These are phyloP conservation scores for Henckelia pumila DNA, from an alignment of 257 asterid species.

Conservation along the genomic window DNA sequence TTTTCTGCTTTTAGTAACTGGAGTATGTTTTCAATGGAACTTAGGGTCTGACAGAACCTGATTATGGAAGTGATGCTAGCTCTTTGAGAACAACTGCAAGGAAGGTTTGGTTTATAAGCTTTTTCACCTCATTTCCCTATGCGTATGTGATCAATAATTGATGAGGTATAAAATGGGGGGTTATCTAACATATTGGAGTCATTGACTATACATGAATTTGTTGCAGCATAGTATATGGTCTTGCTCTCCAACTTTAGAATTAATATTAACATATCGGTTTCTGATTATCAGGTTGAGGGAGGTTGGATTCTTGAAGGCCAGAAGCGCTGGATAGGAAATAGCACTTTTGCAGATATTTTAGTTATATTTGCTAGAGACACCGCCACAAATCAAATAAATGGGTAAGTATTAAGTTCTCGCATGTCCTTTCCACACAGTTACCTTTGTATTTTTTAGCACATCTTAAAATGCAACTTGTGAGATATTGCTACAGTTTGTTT, in stretches of 20 bases:
- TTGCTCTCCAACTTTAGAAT: background rate
- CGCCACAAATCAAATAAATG: slow-evolving; percentile 76
- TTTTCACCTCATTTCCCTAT: slow-evolving; percentile 1
- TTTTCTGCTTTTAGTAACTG: slow-evolving; percentile 11
- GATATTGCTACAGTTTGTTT: background rate
- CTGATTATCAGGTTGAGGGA: slow-evolving; percentile 74
- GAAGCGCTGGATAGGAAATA: slow-evolving; percentile 98
- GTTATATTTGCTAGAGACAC: slow-evolving; percentile 83
- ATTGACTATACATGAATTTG: background rate
- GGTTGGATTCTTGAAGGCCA: slow-evolving; percentile 98
- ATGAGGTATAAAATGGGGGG: background rate
- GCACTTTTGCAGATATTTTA: slow-evolving; percentile 89
- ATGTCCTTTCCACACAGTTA: background rate
- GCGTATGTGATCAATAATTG: background rate
- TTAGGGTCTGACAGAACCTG: slow-evolving; percentile 94
- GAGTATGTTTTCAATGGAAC: slow-evolving; percentile 23
- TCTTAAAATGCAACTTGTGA: background rate
- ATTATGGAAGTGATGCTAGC: slow-evolving; percentile 98
- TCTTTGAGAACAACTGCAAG: slow-evolving; percentile 73
- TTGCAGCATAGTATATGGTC: background rate
- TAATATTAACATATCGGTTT: slow-evolving; percentile 20
- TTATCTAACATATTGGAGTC: background rate
- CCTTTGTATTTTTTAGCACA: background rate
- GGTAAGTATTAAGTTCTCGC: slow-evolving; percentile 38
- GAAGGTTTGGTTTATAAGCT: slow-evolving; percentile 52